phyloP scores from a whole-genome alignment of 2,329 filamentous ascomycete species.

The Pezicula radicicola region DNA sequence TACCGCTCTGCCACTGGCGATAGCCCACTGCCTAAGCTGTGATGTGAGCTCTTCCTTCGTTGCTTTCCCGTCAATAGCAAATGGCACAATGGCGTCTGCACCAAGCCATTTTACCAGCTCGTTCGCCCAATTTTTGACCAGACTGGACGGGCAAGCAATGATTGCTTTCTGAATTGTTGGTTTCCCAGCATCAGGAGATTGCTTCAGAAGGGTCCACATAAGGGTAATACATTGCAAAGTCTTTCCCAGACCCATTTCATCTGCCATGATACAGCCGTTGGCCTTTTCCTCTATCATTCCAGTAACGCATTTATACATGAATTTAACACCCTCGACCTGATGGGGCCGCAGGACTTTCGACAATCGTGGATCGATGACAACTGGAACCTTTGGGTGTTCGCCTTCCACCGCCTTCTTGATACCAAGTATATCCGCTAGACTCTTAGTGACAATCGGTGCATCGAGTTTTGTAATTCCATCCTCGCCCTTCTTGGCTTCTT shows the following conservation, averaged over 20 bases:
- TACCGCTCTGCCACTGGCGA: constrained; percentile 83
- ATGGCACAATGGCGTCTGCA: constrained; percentile 83
- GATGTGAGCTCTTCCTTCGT: constrained; percentile 88
- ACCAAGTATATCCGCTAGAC: constrained; percentile 88
- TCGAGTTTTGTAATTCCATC: constrained; percentile 57
- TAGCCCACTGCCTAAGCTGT: constrained; percentile 93
- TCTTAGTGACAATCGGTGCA: constrained; percentile 86
- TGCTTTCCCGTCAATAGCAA: constrained; percentile 95
- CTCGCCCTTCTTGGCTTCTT: constrained; percentile 43
- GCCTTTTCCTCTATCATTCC: constrained; percentile 93
- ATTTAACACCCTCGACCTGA: constrained; percentile 97
- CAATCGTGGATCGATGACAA: constrained; percentile 90
- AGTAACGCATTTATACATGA: constrained; percentile 91
- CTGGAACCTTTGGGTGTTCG: constrained; percentile 84
- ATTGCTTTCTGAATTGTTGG: constrained; percentile 93
- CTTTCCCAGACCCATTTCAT: constrained; percentile 98
- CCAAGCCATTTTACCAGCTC: constrained; percentile 97
- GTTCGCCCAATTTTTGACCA: constrained; percentile 98
- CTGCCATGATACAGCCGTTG: constrained; percentile 98
- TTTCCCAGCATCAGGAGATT: constrained; percentile 93
- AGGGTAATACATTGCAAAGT: constrained; percentile 95
- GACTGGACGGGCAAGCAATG: constrained; percentile 92
- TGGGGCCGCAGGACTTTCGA: constrained; percentile 90
- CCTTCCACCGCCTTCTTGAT: constrained; percentile 86
- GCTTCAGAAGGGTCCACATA: constrained; percentile 95